Base-by-base conservation (phyloP, 331 rosid genomes). In the Dryas integrifolia region DNA sequence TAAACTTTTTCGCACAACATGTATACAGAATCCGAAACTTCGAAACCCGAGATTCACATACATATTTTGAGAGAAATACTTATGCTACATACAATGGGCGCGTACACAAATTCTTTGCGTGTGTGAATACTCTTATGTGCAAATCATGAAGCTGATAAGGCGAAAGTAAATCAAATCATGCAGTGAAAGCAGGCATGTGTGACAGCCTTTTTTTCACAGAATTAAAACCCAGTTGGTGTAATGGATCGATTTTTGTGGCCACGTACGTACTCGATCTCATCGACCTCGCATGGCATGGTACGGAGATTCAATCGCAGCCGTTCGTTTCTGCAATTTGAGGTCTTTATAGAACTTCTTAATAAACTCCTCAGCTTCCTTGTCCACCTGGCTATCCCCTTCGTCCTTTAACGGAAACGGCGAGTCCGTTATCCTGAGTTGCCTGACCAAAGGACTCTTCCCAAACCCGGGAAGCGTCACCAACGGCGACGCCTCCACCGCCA, bases 381-480 rank as follows among this genome's bases (percentile, higher is more conserved):
- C 96, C 48, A 88, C 96, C 6, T 84, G 88, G 63, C 79, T 66
- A 58, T 88, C 90, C 4, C 73, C 91, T 2, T 83, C 97, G 6
- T 89, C 88, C 74, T 77, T 89, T 24, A 86, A 9, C 43, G 97
- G 93, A 58, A 89, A 91, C 26, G 98, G 98, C 4, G 96, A 91
- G 76, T 91, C 96, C 0, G 97, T 91, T 30, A 94, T 76, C 52
- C 96, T 81, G 21, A 93, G 74, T 67, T 89, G 85, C 79, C 76
- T 89, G 24, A 86, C 92, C 41, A 84, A 4, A 0, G 96, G 94
- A 24, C 96, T 89, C 47, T 86, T 87, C 16, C 90, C 97, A 44
- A 90, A 92, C 64, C 90, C 97, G 2, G 98, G 92, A 21, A 88
- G 76, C 43, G 82, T 26, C 44, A 85, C 85, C 35, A 84, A 14